Evolutionary conservation across 2,329 filamentous ascomycete genomes (phyloP), one percentile per base, ranked within the genome.

Genomic region (Aspergillus ruber): DNA sequence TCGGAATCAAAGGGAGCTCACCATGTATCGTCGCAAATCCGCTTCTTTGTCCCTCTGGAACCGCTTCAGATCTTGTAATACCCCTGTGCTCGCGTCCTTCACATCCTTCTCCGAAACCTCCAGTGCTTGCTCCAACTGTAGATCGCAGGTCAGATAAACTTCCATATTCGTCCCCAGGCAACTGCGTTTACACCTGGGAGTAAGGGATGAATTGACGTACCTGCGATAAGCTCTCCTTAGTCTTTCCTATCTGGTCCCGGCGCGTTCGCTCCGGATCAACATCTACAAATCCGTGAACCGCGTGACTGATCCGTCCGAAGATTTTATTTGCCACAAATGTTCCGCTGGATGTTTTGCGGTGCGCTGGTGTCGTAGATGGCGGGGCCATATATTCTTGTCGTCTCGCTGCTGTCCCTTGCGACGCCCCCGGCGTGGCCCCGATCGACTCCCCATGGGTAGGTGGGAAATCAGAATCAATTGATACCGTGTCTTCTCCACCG

Each of bases 41-140:
- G 91, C 89, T 71, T 98, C 94, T 70, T 98, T 98, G 70, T 97
- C 90, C 50, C 77, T 77, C 69, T 98, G 94, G 70, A 98, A 98
- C 51, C 93, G 78, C 73, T 90, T 89, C 50, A 98, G 74, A 64
- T 98, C 93, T 60, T 87, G 85, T 58, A 98, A 70, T 4, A 97
- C 88, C 45, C 89, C 94, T 2, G 81, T 76, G 62, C 90, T 96
- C 7, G 93, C 93, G 61, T 97, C 89, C 66, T 87, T 90, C 51
- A 97, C 93, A 64, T 98, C 93, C 61, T 89, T 84, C 53, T 90
- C 89, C 4, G 90, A 88, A 4, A 88, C 90, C 27, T 89, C 81
- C 49, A 96, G 80, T 1, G 93, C 93, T 74, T 95, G 89, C 69
- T 97, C 90, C 45, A 98, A 77, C 73, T 96, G 80, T 41, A 71